Evolutionary conservation across 495 filamentous ascomycete genomes (phyloP), one percentile per base, ranked within the genome.

Genomic region (Penicillium fimorum): DNA sequence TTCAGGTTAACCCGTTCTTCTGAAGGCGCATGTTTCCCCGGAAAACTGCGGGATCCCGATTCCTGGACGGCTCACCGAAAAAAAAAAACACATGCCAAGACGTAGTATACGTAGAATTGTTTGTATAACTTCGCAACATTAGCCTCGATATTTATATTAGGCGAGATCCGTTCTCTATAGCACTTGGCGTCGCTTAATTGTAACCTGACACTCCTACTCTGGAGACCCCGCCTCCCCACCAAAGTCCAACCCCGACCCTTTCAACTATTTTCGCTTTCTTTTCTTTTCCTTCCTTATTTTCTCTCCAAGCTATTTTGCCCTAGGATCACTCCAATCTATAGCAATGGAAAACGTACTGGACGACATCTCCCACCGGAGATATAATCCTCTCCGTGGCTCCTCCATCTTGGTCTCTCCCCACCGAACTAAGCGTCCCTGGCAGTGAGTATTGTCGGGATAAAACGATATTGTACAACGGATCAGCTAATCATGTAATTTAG

Each of bases 371-470:
- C 94, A 99, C 69, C 80, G 95, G 59, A 86, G 94, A 61, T 97
- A 87, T 71, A 99, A 99, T 69, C 92, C 91, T 29, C 76, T 99
- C 45, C 85, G 87, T 40, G 92, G 90, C 27, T 91, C 87, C 32
- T 94, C 91, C 85, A 78, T 99, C 50, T 79, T 99, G 13, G 94
- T 97, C 15, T 97, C 94, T 9, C 94, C 94, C 40, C 94, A 99
- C 71, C 79, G 94, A 50, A 96, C 91, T 56, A 96, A 97, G 82
- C 82, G 94, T 55, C 94, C 94, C 62, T 99, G 94, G 94, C 94
- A 97, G 94, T 97, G 76, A 84, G 91, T 82, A 43, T 52, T 29
- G 30, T 47, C 24, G 18, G n/a, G 22, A 32, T 52, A 8, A 2
- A 8, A 18, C 25, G n/a, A 12, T 1, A 47, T 37, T 43, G 27